These are phyloP conservation scores for Geotrichum macrosporum DNA, from an alignment of 1,139 yeast species.

Conservation along the genomic window DNA sequence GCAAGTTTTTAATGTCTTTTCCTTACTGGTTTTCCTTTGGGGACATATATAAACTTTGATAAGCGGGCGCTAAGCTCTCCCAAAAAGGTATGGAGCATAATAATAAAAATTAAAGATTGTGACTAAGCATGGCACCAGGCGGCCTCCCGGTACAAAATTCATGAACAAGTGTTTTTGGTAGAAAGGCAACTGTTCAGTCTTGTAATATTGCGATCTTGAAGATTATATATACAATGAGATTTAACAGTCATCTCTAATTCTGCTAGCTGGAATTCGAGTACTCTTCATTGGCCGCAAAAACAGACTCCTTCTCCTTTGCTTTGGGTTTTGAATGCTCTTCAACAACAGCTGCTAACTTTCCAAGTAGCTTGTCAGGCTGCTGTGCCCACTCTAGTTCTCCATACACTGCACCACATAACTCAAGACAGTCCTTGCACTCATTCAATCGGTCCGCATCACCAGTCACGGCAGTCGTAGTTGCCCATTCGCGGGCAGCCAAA, in stretches of 20 bases:
- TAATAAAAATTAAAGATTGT: conserved; percentile 9
- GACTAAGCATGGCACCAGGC: conserved; percentile 6
- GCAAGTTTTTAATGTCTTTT: neutral
- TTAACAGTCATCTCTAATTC: neutral
- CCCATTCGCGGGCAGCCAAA: conserved; percentile 73
- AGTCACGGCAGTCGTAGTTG: conserved; percentile 11
- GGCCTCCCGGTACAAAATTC: no score
- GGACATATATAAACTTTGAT: conserved; percentile 4
- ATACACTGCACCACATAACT: conserved; percentile 22
- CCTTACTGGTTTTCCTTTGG: neutral
- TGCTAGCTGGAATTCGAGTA: neutral
- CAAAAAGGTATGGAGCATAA: neutral
- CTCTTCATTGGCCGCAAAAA: neutral
- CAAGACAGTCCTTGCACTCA: conserved; percentile 30
- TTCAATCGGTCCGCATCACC: conserved; percentile 31
- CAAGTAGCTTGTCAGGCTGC: conserved; percentile 23
- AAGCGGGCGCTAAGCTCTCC: neutral
- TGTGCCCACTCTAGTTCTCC: conserved; percentile 34
- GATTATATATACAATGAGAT: neutral
- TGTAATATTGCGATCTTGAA: neutral
- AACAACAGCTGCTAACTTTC: conserved; percentile 11
- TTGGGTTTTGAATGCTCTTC: conserved; percentile 5
- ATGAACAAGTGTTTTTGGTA: no score
- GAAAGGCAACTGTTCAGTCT: neutral
- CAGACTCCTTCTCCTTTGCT: neutral